Evolutionary conservation across 768 basidiomycete species (phyloP).

Genomic region (Calvatia gigantea): DNA sequence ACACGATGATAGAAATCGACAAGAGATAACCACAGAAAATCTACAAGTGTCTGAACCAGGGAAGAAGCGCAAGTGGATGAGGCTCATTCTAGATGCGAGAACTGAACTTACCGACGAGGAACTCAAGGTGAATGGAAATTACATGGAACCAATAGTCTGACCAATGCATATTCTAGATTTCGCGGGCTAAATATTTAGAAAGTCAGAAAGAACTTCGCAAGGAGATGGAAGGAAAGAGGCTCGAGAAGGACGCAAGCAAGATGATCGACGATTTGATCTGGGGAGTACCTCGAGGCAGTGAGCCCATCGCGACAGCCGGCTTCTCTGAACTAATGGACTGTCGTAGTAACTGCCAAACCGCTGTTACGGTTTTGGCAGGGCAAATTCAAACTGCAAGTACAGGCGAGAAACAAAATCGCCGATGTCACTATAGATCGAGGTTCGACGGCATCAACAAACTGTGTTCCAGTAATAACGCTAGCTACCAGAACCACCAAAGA

Average conservation of each 20-base stretch:
- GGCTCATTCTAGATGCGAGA: slow-evolving; percentile 63
- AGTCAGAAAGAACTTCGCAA: slow-evolving; percentile 53
- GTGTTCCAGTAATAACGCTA: not conserved
- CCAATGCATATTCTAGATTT: slow-evolving; percentile 34
- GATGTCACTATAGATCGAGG: slow-evolving; percentile 21
- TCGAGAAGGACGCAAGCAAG: slow-evolving; percentile 51
- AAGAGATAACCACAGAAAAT: slow-evolving; percentile 26
- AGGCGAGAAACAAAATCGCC: slow-evolving; percentile 49
- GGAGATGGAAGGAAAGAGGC: slow-evolving; percentile 47
- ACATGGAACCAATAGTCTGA: not conserved
- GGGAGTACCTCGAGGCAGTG: slow-evolving; percentile 63
- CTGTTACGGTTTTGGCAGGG: slow-evolving; percentile 73
- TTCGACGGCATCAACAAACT: not conserved
- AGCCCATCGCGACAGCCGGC: slow-evolving; percentile 17
- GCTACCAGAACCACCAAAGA: slow-evolving; percentile 1
- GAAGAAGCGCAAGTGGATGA: slow-evolving; percentile 45
- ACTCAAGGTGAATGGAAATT: slow-evolving; percentile 48
- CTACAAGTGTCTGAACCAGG: slow-evolving; percentile 14
- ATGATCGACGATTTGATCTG: slow-evolving; percentile 64
- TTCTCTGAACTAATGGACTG: not conserved
- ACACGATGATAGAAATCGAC: slow-evolving; percentile 16
- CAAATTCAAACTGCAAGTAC: slow-evolving; percentile 67
- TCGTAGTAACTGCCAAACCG: slow-evolving; percentile 24
- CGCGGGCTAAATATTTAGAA: slow-evolving; percentile 64
- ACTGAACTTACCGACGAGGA: slow-evolving; percentile 84